Percentiles rank a stretch among this genome's conserved stretches.
Conservation (phyloP, 139 green algal genomes). For the Volvox reticuliferus region DNA sequence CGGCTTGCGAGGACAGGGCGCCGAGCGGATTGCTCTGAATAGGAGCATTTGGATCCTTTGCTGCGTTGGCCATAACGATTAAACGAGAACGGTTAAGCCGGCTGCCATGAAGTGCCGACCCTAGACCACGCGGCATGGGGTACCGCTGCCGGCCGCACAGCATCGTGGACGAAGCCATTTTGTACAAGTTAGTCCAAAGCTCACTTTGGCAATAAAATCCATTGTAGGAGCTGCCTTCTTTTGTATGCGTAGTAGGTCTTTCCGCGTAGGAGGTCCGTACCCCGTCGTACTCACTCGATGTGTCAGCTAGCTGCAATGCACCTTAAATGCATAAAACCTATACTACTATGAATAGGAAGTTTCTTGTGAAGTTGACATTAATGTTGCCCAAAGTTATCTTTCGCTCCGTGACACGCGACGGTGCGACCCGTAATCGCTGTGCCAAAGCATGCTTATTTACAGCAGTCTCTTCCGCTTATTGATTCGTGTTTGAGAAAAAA, state of each 20-base stretch:
- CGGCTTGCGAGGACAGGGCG: slow-evolving; percentile 21
- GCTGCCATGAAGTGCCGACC: not conserved
- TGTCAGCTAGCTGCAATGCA: not conserved
- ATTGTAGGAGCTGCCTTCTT: not conserved
- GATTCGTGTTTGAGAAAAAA: too few species aligned
- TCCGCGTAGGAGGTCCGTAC: slow-evolving; percentile 1
- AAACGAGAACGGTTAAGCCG: not conserved
- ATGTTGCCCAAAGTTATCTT: not conserved
- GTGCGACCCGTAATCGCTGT: too few species aligned
- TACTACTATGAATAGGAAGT: not conserved
- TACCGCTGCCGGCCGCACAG: not conserved
- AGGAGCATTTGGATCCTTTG: slow-evolving; percentile 43
- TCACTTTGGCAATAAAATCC: not conserved
- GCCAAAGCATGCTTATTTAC: too few species aligned
- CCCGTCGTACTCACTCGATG: not conserved
- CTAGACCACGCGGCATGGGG: not conserved
- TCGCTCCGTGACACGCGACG: too few species aligned
- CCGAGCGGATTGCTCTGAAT: slow-evolving; percentile 46
- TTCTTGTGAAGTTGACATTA: not conserved
- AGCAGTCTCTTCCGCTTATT: too few species aligned
- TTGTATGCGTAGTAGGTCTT: not conserved
- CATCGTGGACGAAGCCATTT: not conserved
- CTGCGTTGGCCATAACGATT: not conserved
- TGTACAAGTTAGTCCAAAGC: not conserved
- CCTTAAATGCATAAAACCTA: too few species aligned